phyloP scores from a whole-genome alignment of 805 yeast genomes.

The Pichia rugopelliculosa region DNA sequence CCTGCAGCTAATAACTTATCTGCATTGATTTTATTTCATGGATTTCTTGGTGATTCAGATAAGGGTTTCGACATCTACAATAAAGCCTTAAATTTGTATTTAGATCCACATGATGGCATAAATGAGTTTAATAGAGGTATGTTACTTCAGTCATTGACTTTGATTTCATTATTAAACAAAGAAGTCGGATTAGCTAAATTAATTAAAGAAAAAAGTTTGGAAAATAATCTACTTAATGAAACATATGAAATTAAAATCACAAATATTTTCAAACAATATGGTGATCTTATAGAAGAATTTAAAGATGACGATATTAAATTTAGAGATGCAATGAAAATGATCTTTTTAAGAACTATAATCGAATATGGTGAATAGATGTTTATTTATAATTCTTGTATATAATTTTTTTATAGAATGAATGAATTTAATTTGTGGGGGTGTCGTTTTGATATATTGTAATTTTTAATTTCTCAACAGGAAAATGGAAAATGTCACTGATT shows the following conservation, averaged over 20 bases:
- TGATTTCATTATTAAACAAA: slow-evolving; percentile 18
- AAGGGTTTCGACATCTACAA: slow-evolving; percentile 28
- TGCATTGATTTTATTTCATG: slow-evolving; percentile 20
- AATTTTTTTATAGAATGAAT: neutral
- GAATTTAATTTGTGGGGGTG: no score
- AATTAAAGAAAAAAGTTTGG: slow-evolving; percentile 24
- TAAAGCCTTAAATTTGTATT: slow-evolving; percentile 17
- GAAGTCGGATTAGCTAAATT: slow-evolving; percentile 29
- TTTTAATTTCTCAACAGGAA: neutral
- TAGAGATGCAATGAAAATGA: slow-evolving; percentile 14
- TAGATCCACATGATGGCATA: slow-evolving; percentile 14
- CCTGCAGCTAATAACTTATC: slow-evolving; percentile 23
- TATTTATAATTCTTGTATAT: neutral
- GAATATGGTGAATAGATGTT: slow-evolving; percentile 1
- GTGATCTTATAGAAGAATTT: slow-evolving; percentile 21
- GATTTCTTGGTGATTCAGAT: slow-evolving; percentile 26
- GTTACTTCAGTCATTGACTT: slow-evolving; percentile 22
- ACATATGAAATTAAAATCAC: slow-evolving; percentile 18
- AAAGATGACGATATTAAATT: slow-evolving; percentile 12
- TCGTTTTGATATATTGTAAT: neutral
- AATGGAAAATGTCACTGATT: neutral
- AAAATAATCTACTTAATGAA: slow-evolving; percentile 20
- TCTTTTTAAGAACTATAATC: slow-evolving; percentile 13
- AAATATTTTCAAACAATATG: slow-evolving; percentile 25
- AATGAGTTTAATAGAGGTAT: slow-evolving; percentile 16